Evolutionary conservation across 306 rosid species (phyloP), one percentile per base, ranked within the genome.

Genomic region (Dryas alaskensis): DNA sequence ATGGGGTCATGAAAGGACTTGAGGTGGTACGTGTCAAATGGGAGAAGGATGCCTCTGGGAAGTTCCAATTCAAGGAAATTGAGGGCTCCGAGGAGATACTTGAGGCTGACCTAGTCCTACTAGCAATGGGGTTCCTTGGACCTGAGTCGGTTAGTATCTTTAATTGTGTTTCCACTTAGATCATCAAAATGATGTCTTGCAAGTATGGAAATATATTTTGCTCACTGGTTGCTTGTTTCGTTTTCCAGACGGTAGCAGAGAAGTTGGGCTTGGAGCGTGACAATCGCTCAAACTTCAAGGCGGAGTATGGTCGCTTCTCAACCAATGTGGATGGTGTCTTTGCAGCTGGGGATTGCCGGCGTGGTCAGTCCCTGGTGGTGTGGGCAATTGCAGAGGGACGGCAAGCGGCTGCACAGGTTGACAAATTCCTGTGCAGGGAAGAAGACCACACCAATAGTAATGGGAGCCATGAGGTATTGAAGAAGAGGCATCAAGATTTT

Each of bases 71-170:
- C 65, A 88, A 88, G 83, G 99, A 95, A 83, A 79, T 95, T n/a
- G 96, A 90, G 79, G 99, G 98, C 31, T 80, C 87, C 5, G 98
- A 92, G 89, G 96, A 92, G 84, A 83, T 92, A 52, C 84, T 95
- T 25, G 96, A 88, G 81, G 96, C 93, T 10, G 98, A 95, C 79
- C 83, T 95, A 3, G 91, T 88, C 53, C 83, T 95, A 5, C 86
- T 95, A 13, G 99, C 99, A 69, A 92, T 95, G 99, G 99, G 99
- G 37, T 95, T 95, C 87, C 99, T 95, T 42, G 99, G 99, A 72
- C 99, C 99, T 2, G 98, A 95, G 76, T 70, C 92, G 80, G 99
- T 95, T 65, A 90, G 98, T 85, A 54, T 60, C 75, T 64, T 54
- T 17, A 65, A 69, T 16, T 45, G 14, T 37, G n/a, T 1, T 27